Conservation (phyloP, 805 yeast genomes). For the Grigorovia transvaalensis region DNA sequence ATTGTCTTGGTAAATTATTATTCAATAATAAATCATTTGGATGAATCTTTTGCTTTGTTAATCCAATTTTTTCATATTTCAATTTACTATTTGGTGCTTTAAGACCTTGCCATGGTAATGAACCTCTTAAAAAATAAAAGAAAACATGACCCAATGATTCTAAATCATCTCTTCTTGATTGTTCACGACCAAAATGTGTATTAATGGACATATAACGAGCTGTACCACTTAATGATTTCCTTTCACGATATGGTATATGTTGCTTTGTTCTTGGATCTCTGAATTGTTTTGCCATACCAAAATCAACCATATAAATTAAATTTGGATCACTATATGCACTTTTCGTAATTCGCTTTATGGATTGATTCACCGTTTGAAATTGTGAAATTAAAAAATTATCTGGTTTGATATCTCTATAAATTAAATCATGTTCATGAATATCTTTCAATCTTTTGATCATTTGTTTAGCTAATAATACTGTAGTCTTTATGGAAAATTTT, state of each 20-base stretch:
- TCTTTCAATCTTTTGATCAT: conserved; percentile 65
- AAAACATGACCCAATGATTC: conserved; percentile 78
- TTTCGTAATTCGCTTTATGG: conserved; percentile 33
- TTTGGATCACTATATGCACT: conserved; percentile 53
- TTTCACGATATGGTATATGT: conserved; percentile 75
- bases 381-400: conserved; percentile 59
- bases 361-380: conserved; percentile 18
- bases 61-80: conserved; percentile 77
- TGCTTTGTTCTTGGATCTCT: conserved; percentile 71
- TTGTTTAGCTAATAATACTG: conserved; percentile 64
- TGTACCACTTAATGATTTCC: conserved; percentile 72
- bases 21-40: conserved; percentile 48
- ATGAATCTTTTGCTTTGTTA: conserved; percentile 62
- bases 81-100: conserved; percentile 79
- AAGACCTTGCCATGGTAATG: conserved; percentile 84
- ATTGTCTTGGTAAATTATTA: conserved; percentile 53
- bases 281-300: conserved; percentile 81
- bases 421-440: conserved; percentile 66
- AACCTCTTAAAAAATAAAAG: conserved; percentile 67
- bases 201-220: conserved; percentile 83
- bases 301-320: conserved; percentile 64
- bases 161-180: conserved; percentile 71
- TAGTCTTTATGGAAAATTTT: conserved; percentile 59
- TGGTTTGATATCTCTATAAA: conserved; percentile 75
- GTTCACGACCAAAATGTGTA: conserved; percentile 81